A percentile compares a stretch with the other conserved stretches of the same genome.
phyloP scores from a whole-genome alignment of 768 basidiomycete genomes.

The Lentinula raphanica region DNA sequence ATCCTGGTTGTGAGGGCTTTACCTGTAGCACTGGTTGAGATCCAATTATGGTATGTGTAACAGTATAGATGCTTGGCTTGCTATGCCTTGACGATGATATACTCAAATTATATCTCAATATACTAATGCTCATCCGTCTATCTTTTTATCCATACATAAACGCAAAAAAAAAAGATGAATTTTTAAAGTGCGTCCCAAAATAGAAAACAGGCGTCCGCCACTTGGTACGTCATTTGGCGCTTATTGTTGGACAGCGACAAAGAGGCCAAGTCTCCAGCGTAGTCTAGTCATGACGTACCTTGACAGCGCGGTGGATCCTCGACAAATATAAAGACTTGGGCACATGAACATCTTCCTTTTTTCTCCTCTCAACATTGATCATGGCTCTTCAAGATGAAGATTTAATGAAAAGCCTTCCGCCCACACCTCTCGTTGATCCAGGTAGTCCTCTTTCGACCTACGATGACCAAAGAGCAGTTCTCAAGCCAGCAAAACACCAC shows the following conservation, averaged over 20 bases:
- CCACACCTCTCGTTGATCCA: not conserved
- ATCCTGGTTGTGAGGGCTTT: conserved; percentile 17
- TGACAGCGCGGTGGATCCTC: too few relatives aligned
- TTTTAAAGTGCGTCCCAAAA: too few relatives aligned
- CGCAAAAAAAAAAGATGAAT: too few relatives aligned
- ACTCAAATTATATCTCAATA: too few relatives aligned
- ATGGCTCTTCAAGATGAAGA: not conserved
- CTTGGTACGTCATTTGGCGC: too few relatives aligned
- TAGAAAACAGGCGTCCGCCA: too few relatives aligned
- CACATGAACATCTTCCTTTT: too few relatives aligned
- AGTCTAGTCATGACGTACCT: not conserved
- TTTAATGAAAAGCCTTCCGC: not conserved
- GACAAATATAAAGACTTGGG: too few relatives aligned
- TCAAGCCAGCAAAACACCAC: not conserved
- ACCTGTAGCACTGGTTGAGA: conserved; percentile 13
- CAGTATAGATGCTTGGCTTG: conserved; percentile 18
- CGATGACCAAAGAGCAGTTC: not conserved
- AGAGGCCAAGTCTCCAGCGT: too few relatives aligned
- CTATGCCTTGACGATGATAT: conserved; percentile 23
- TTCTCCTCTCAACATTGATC: not conserved
- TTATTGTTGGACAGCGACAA: too few relatives aligned
- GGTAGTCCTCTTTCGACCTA: not conserved
- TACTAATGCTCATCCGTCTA: too few relatives aligned
- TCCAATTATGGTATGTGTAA: conserved; percentile 18
- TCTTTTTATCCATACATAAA: too few relatives aligned